These are phyloP conservation scores for Shiraia sp. DNA, from an alignment of 2,329 filamentous ascomycete species.

Conservation along the genomic window DNA sequence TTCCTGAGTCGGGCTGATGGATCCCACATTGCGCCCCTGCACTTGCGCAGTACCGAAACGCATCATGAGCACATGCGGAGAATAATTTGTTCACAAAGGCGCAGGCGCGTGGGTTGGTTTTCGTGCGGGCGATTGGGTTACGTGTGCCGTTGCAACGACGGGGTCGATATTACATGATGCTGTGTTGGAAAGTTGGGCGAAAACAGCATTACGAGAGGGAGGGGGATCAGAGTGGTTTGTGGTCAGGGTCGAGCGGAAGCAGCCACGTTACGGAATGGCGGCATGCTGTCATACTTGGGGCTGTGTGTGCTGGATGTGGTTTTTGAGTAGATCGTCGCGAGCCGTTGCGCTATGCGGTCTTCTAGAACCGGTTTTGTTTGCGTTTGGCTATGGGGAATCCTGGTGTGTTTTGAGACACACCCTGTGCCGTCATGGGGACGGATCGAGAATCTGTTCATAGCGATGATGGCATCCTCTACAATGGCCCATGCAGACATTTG, in stretches of 20 bases:
- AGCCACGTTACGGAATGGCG: slow-evolving; percentile 18
- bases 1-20: slow-evolving; percentile 17
- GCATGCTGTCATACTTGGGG: slow-evolving; percentile 13
- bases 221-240: slow-evolving; percentile 8
- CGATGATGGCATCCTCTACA: too few species aligned
- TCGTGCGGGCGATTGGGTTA: slow-evolving; percentile 4
- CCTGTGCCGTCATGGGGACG: too few species aligned
- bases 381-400: slow-evolving; percentile 8
- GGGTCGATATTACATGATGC: slow-evolving; percentile 10
- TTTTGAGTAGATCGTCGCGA: slow-evolving; percentile 25
- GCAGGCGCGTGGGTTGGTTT: slow-evolving; percentile 2
- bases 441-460: too few species aligned
- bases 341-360: slow-evolving; percentile 30
- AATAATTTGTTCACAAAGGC: slow-evolving; percentile 10
- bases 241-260: too few species aligned
- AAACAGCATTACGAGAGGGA: slow-evolving; percentile 8
- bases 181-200: slow-evolving; percentile 14
- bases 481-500: too few species aligned
- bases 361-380: slow-evolving; percentile 32
- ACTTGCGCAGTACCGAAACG: slow-evolving; percentile 17
- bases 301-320: slow-evolving; percentile 8
- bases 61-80: slow-evolving; percentile 15
- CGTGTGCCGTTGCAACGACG: slow-evolving; percentile 12
- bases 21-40: slow-evolving; percentile 30
- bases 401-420: slow-evolving; percentile 1